Base-by-base conservation (phyloP, 352 stramenopile species). In the Pythium vanterpoolii region DNA sequence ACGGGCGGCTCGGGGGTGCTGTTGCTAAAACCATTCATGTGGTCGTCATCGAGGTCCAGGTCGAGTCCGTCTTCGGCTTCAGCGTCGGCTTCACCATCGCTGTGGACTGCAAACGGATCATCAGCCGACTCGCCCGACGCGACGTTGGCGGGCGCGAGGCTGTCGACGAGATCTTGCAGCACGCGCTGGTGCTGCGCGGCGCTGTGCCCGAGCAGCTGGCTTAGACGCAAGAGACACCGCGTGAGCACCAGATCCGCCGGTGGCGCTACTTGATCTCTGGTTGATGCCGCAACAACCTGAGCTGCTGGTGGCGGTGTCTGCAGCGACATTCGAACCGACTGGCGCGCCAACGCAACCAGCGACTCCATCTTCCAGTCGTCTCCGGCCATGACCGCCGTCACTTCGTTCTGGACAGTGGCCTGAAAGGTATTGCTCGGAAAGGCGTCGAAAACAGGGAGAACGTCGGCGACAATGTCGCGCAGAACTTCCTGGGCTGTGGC, bases 321-420 rank as follows among this genome's bases (percentile, higher is more conserved):
- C 50, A 89, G 46, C 2, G 73, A 68, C 21, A 83, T 57, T 4
- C 79, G 79, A 28, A 91, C 72, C 19, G 75, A 89, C 39, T 89
- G 81, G 24, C 76, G 73, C 14, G 81, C 79, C 2, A 89, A 61
- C 10, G 72, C 72, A n/a, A 88, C 73, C 13, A 88, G 82, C 11
- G 81, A 90, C 63, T 88, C 77, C 0, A 86, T 74, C 38, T 89
- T 85, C 73, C 73, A 87, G 28, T 85, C 77, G 0, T 76, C 75
- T 18, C 54, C 68, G 46, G 14, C 77, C 74, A 69, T 86, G 24
- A 70, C 40, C 1, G 49, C 73, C 0, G 74, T 62, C 16, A 89
- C 72, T 51, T 88, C 78, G n/a, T 77, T 76, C 30, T 88, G 68
- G 18, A 89, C 72, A 24, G 79, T 79, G 14, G 75, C 74, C 50